Percentiles rank a stretch among this genome's conserved stretches.
These are phyloP conservation scores for Parastagonospora nodorum DNA, from an alignment of 2,329 filamentous ascomycete species.

Conservation along the genomic window DNA sequence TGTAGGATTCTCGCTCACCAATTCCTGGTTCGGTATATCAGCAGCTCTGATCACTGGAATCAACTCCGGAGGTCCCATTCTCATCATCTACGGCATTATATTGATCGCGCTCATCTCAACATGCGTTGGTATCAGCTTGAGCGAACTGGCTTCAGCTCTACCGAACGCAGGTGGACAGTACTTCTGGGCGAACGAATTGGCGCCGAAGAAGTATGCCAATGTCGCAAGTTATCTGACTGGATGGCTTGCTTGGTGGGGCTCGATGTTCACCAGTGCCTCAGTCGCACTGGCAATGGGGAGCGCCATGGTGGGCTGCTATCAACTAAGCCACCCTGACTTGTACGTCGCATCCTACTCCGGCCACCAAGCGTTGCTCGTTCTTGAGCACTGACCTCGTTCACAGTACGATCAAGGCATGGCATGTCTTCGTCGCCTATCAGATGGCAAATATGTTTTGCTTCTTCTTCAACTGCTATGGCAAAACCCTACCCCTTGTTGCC, in stretches of 20 bases:
- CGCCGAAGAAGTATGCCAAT: constrained; percentile 52
- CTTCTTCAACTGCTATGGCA: constrained; percentile 54
- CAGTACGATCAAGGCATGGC: constrained; percentile 43
- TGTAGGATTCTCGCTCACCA: constrained; percentile 58
- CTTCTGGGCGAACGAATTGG: constrained; percentile 57
- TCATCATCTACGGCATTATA: constrained; percentile 58
- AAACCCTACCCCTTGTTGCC: constrained; percentile 47
- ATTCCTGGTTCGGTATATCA: constrained; percentile 59
- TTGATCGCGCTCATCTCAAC: constrained; percentile 53
- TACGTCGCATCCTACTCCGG: constrained; percentile 37
- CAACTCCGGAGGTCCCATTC: constrained; percentile 55
- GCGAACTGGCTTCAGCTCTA: constrained; percentile 55
- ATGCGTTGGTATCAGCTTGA: constrained; percentile 53
- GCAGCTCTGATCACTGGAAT: constrained; percentile 57
- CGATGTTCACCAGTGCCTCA: constrained; percentile 60
- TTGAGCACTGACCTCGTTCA: background rate
- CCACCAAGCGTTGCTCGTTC: background rate
- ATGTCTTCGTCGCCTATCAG: constrained; percentile 53
- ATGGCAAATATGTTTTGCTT: constrained; percentile 55
- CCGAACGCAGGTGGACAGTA: constrained; percentile 60
- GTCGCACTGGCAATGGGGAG: constrained; percentile 56
- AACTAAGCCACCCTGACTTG: constrained; percentile 59
- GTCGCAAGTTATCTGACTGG: constrained; percentile 56
- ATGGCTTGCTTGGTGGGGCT: constrained; percentile 60
- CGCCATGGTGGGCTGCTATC: constrained; percentile 58